Conservation (phyloP, 1,139 yeast species). For the Debaryomycetaceae sp. region DNA sequence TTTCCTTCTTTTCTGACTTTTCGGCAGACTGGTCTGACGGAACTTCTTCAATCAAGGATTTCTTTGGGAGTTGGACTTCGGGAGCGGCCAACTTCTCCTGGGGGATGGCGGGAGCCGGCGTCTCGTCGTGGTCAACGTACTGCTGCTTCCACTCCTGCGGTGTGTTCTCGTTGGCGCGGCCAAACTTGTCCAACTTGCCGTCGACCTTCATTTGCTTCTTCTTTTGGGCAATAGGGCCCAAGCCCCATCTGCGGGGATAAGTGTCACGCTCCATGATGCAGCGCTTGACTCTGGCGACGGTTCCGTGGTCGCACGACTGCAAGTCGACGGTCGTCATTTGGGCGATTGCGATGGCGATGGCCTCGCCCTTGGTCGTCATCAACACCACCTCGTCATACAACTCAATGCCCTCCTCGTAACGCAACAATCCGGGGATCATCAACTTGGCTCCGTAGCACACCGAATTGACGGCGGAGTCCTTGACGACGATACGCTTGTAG, state of each 20-base stretch:
- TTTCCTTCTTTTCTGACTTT: constrained; percentile 19
- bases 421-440: constrained; percentile 96
- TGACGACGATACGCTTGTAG: constrained; percentile 93
- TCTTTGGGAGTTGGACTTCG: constrained; percentile 41
- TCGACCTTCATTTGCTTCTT: constrained; percentile 97
- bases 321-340: constrained; percentile 98
- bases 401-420: constrained; percentile 97
- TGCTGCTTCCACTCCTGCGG: constrained; percentile 87
- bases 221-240: constrained; percentile 97
- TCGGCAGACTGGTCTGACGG: constrained; percentile 21
- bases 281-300: constrained; percentile 96
- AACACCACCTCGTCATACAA: constrained; percentile 95
- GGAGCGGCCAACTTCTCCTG: constrained; percentile 39
- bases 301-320: constrained; percentile 96
- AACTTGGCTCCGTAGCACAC: constrained; percentile 98
- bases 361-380: constrained; percentile 99
- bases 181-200: constrained; percentile 93
- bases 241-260: constrained; percentile 99
- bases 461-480: constrained; percentile 96
- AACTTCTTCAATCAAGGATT: constrained; percentile 31
- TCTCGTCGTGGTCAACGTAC: constrained; percentile 73
- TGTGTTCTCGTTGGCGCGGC: constrained; percentile 86
- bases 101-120: constrained; percentile 43
- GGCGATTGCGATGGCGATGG: constrained; percentile 96
- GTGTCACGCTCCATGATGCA: constrained; percentile 99